Evolutionary conservation across 2,329 filamentous ascomycete species (phyloP).

Genomic region (Phyllosticta citriasiana): DNA sequence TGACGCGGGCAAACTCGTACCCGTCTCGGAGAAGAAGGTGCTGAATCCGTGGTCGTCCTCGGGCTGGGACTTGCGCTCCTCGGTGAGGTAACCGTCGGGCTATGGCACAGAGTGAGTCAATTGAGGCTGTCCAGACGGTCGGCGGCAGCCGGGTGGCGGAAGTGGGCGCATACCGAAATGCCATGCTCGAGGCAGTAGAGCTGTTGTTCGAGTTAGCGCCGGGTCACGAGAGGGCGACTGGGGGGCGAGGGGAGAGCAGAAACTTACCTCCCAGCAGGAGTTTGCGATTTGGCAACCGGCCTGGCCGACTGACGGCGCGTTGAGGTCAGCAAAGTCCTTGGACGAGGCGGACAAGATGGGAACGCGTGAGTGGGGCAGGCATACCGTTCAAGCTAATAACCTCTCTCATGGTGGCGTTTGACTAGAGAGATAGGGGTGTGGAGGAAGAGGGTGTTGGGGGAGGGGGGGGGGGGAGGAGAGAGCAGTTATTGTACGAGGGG

Average conservation of each 20-base stretch:
- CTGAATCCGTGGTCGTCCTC: conserved; percentile 97
- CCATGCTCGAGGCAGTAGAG: conserved; percentile 99
- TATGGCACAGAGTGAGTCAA: conserved; percentile 34
- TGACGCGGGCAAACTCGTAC: conserved; percentile 22
- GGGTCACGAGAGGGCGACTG: not conserved
- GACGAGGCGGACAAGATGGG: conserved; percentile 30
- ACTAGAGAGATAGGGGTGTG: not conserved
- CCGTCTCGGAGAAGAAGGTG: conserved; percentile 68
- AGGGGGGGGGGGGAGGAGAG: conserved; percentile 3
- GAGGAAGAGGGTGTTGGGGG: not conserved
- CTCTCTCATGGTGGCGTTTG: conserved; percentile 66
- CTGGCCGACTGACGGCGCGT: conserved; percentile 75
- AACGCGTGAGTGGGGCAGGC: conserved; percentile 32
- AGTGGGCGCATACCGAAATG: conserved; percentile 66
- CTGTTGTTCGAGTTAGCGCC: conserved; percentile 36
- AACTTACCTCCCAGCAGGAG: conserved; percentile 98
- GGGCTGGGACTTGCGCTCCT: conserved; percentile 79
- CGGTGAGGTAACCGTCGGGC: conserved; percentile 97
- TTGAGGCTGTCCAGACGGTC: not conserved
- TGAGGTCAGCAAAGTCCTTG: conserved; percentile 41
- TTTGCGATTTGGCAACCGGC: conserved; percentile 99
- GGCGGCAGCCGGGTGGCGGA: conserved; percentile 1
- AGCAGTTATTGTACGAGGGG: conserved; percentile 1
- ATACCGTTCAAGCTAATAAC: conserved; percentile 98
- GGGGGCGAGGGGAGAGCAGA: conserved; percentile 1